Base-by-base conservation (phyloP, 306 rosid species). In the Vigna mungo region DNA sequence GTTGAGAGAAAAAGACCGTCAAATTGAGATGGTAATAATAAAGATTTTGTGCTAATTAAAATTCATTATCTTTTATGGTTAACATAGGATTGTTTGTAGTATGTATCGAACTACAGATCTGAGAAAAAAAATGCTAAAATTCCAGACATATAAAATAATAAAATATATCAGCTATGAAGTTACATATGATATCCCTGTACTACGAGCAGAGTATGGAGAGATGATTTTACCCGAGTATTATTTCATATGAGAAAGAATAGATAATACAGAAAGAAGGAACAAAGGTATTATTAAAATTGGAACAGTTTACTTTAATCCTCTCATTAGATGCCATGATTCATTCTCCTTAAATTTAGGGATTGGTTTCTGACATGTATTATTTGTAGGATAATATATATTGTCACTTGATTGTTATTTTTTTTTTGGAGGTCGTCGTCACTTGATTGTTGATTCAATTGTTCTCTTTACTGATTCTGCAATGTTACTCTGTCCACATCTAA, bases 1-100 rank as follows among this genome's bases (percentile, higher is more conserved):
- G 81, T 65, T 96, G 78, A 87, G 87, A 84, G 98, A 96, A 80
- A 91, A 90, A 77, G 99, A 96, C 72, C 85, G 72, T 32, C 88
- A 89, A 77, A 91, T 96, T 76, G 98, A 88, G 81, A 96, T 82
- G 99, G 98, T 96, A 75, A 81, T 68, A 11, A 66, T 15, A 18
- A 43, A 63, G 36, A 51, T 73, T 47, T 71, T 64, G 32, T 18
- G 27, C 10, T 30, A 10, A 44, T 44, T 44, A 55, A 23, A 25
- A 68, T 34, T 69, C 23, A 7, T 41, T 78, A 6, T 36, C 71
- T 44, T 48, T 21, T 4, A 68, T 69, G 60, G 53, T 39, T 53
- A 9, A 47, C 18, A 36, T 78, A 81, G 62, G 52, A 32, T 52
- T 77, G 5, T 37, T 39, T 80, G 5, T 46, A 27, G 30, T 62